Base-by-base conservation (phyloP, 495 filamentous ascomycete genomes). In the Daldinia vernicosa region DNA sequence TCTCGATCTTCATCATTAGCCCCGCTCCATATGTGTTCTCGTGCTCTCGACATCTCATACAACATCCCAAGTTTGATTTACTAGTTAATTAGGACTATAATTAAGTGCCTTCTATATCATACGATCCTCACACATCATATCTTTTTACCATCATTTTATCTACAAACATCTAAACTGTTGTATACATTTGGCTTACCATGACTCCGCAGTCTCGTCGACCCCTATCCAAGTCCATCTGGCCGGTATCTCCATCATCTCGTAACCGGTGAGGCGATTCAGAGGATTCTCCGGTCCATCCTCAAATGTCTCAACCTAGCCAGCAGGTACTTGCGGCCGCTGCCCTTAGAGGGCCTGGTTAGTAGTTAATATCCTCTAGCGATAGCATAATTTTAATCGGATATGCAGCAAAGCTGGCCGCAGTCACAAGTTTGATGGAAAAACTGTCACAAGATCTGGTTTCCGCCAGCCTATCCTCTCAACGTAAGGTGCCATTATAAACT, bases 341-440 rank as follows among this genome's bases (percentile, higher is more conserved):
- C 32, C 66, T 74, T n/a, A 63, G 66, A 19, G 75, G 75, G 26
- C 50, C 75, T 40, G 70, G 75, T 77, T 35, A 66, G 75, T 59
- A 11, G 39, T 11, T 40, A 33, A 12, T 7, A 4, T 26, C 26
- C 24, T 14, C 8, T 27, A 14, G 2, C 56, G 59, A 4, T 6
- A 7, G 14, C 53, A 55, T 27, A 28, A 52, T 67, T 19, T 60
- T 77, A 43, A 76, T 63, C 12, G n/a, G 9, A 19, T 7, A 12
- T 19, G 26, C 66, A 93, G 91, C 83, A 56, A 93, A 93, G 77
- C 77, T 89, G 32, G 78, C 85, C 26, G 87, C 91, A 24, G 88
- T 93, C 35, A 88, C 84, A 8, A 77, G 80, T 56, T 76, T 93
- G 26, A 74, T 93, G 69, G 78, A 83, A 12, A 84, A 81, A 12